phyloP scores from a whole-genome alignment of 306 rosid genomes.

The Fagus crenata region DNA sequence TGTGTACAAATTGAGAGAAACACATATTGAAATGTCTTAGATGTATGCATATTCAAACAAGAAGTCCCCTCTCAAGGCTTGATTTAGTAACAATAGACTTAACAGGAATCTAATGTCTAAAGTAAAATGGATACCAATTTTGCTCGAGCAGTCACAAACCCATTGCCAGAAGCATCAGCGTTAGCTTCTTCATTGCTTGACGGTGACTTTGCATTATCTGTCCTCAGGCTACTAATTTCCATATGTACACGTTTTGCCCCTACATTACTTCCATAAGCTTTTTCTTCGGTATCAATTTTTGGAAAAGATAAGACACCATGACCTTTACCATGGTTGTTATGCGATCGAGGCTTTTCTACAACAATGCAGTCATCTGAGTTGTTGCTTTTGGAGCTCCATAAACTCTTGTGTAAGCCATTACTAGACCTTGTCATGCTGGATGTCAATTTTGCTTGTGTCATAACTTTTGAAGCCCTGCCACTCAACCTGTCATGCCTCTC shows the following conservation, averaged over 20 bases:
- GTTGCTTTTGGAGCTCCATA: conserved; percentile 42
- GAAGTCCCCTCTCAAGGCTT: not conserved
- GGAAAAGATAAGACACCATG: conserved; percentile 39
- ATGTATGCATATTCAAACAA: not conserved
- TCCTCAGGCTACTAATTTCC: conserved; percentile 57
- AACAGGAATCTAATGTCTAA: not conserved
- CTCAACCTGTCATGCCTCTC: conserved; percentile 46
- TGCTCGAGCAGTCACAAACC: conserved; percentile 72
- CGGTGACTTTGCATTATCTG: conserved; percentile 56
- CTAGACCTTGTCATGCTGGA: conserved; percentile 40
- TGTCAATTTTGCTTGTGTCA: conserved; percentile 52
- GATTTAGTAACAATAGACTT: not conserved
- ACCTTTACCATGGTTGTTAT: conserved; percentile 38
- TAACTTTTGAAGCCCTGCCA: conserved; percentile 41
- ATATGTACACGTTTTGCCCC: conserved; percentile 58
- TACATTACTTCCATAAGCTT: conserved; percentile 40
- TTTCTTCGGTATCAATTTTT: conserved; percentile 61
- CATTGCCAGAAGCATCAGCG: conserved; percentile 47
- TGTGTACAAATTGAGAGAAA: not conserved
- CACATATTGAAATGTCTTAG: not conserved
- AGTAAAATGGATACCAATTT: conserved; percentile 46
- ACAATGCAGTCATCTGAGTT: conserved; percentile 47
- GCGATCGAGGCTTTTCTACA: conserved; percentile 51
- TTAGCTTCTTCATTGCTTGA: conserved; percentile 53
- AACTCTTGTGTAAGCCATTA: conserved; percentile 39